Base-by-base conservation (phyloP, 306 rosid genomes). In the Luffa acutangula region DNA sequence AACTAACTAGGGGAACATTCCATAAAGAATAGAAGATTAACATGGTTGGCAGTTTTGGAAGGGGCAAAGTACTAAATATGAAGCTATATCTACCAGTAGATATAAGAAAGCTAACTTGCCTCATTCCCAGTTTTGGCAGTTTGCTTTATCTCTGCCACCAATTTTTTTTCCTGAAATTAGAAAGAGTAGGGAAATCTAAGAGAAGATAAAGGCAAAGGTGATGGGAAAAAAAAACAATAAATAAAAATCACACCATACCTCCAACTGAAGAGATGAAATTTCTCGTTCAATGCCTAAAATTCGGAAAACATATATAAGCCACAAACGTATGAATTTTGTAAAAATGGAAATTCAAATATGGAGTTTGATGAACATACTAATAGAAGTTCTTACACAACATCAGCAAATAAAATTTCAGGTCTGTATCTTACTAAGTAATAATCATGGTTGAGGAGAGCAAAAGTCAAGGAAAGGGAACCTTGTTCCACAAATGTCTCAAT, bases 41-140 rank as follows among this genome's bases (percentile, higher is more conserved):
- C 13, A 73, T 21, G 37, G 20, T 73, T 36, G 7, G 25, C 42
- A 49, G 58, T 25, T 25, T 6, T 11, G 56, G 6, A 46, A 46
- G 36, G 21, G 41, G 37, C 18, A 11, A 13, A 46, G 17, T 71
- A 6, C 2, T 45, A 21, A 21, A 45, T 42, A n/a, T 69, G 49
- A 45, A 21, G 18, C 36, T 42, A 41, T 6, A 69, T 21, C 76
- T 9, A 45, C 57, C 76, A 71, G 17, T 45, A 25, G 42, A 62
- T 56, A 53, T 63, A 39, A 78, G 78, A 56, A 60, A 76, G 34
- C 10, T 48, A 80, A 81, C 82, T 83, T 85, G 77, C 98, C 93
- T 94, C 98, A 81, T 94, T 94, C 82, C 98, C 97, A 1, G 95
- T 94, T 89, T 94, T 94, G 33, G 98, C 98, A 25, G 82, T 79